Percentiles rank a stretch among this genome's conserved stretches.
Evolutionary conservation across 2,329 filamentous ascomycete species (phyloP).

Genomic region (Parascedosporium putredinis): DNA sequence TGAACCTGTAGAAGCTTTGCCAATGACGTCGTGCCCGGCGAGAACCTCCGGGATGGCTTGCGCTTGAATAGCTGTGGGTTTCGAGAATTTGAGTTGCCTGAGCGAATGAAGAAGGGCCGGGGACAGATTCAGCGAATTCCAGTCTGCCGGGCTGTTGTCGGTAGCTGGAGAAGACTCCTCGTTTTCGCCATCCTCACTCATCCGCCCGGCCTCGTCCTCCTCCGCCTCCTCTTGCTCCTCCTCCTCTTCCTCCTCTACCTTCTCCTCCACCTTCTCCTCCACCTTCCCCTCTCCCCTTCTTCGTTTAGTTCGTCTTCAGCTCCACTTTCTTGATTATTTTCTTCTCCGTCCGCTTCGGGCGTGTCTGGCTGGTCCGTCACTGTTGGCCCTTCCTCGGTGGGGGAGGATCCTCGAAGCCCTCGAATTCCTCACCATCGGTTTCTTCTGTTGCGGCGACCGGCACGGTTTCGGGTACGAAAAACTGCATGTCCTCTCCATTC

Average conservation of each 20-base stretch:
- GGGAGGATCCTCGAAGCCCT: conserved; percentile 49
- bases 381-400: conserved; percentile 20
- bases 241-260: conserved; percentile 16
- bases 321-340: conserved; percentile 24
- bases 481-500: conserved; percentile 47
- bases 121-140: conserved; percentile 65
- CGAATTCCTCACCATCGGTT: conserved; percentile 45
- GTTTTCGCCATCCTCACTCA: too few species aligned
- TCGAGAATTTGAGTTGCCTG: conserved; percentile 67
- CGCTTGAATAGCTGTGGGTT: conserved; percentile 73
- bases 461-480: conserved; percentile 31
- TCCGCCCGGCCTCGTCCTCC: too few species aligned
- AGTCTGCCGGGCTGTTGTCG: too few species aligned
- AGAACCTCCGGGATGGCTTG: conserved; percentile 73
- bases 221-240: conserved; percentile 20
- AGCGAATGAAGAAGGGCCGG: conserved; percentile 61
- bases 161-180: too few species aligned
- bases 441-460: conserved; percentile 11
- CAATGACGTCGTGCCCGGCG: conserved; percentile 80
- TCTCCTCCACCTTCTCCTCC: too few species aligned
- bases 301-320: conserved; percentile 16
- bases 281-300: conserved; percentile 20
- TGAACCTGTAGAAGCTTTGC: conserved; percentile 91
- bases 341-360: conserved; percentile 18
- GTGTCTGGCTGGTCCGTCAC: conserved; percentile 17